Conservation (phyloP, 139 green algal genomes). For the Medakamo hakoo region DNA sequence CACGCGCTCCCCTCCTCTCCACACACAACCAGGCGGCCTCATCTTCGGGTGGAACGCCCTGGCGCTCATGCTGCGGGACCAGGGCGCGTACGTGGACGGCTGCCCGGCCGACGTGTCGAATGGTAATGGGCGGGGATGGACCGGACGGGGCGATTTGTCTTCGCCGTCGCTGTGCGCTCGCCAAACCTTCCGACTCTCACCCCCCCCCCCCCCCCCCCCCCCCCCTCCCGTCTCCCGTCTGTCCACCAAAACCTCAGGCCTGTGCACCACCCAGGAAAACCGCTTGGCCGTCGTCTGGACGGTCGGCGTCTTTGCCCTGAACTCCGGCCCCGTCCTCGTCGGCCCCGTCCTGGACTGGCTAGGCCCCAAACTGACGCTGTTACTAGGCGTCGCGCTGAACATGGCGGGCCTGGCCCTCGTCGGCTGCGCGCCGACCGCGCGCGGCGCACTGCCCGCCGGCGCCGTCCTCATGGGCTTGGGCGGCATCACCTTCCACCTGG, state of each 20-base stretch:
- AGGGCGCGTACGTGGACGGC: slow-evolving; percentile 15
- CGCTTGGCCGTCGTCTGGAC: slow-evolving; percentile 36
- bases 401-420: slow-evolving; percentile 32
- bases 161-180: not conserved
- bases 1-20: too few species aligned
- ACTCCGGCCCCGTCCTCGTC: slow-evolving; percentile 22
- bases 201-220: not conserved
- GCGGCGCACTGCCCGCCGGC: slow-evolving; percentile 8
- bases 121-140: too few species aligned
- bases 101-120: slow-evolving; percentile 4
- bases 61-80: slow-evolving; percentile 24
- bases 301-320: slow-evolving; percentile 39
- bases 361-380: slow-evolving; percentile 29
- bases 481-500: slow-evolving; percentile 42
- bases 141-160: not conserved
- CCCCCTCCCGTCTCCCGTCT: not conserved
- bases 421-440: slow-evolving; percentile 8
- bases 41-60: slow-evolving; percentile 42
- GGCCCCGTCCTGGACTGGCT: slow-evolving; percentile 25
- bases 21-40: slow-evolving; percentile 31
- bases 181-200: not conserved
- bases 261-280: slow-evolving; percentile 29
- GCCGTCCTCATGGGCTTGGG: slow-evolving; percentile 36
- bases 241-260: not conserved
- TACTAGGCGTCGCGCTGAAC: slow-evolving; percentile 26